Base-by-base conservation (phyloP, 495 filamentous ascomycete species). In the Chaetomium fimeti region DNA sequence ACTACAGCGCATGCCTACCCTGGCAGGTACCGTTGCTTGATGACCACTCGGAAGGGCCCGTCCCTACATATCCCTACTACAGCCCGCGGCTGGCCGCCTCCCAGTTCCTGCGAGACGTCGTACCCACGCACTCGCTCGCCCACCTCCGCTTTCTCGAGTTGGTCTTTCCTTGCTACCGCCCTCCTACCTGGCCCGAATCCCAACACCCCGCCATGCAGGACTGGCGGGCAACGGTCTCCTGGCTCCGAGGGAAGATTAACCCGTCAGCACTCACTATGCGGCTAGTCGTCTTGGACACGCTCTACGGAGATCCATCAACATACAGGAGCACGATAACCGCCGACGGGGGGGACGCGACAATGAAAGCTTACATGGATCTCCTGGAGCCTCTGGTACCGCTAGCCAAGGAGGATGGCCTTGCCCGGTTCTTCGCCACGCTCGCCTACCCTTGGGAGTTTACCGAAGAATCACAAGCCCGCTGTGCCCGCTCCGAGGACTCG, bases 201-300 rank as follows among this genome's bases (percentile, higher is more conserved):
- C 20, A 22, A 6, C 28, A 32, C 18, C 52, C 18, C 5, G 52
- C 52, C 25, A 55, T 32, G 52, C 18, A 11, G 15, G 52, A 55
- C 28, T 55, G 52, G 52, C 11, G 6, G 4, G 3, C 15, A n/a
- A 55, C 52, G 15, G 52, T 55, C 28, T 4, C 8, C 52, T 55
- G 52, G 52, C 29, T 55, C 5, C 52, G 52, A 18, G 52, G 12
- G 5, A 55, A 55, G 52, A n/a, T 38, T 18, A 55, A 55, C 28
- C 5, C 29, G 1, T 18, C 28, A 12, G 52, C 16, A 3, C 52
- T 55, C 28, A 55, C 27, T 18, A 1, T 55, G 3, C 52, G 52
- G 1, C 12, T 55, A 2, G 13, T 38, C 28, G 29, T 36, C 1
- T 28, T 29, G 1, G 28, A 55, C 18, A 13, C 45, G 5, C 6